These are phyloP conservation scores for Suillus paluster DNA, from an alignment of 768 basidiomycete species.

Conservation along the genomic window DNA sequence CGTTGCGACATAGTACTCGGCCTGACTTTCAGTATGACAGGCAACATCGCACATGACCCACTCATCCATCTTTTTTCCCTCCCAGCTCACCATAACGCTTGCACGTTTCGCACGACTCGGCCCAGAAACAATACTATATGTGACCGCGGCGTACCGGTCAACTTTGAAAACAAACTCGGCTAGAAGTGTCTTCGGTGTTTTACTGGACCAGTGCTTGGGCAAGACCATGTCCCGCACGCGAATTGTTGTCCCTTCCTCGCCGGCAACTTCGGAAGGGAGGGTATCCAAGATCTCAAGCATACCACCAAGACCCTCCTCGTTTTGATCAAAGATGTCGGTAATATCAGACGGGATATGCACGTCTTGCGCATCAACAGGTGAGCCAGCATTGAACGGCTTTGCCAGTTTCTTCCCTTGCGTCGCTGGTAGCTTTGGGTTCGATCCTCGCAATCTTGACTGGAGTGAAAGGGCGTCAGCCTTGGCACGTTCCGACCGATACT, in stretches of 20 bases:
- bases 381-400: not conserved
- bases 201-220: conserved; percentile 84
- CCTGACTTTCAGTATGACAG: conserved; percentile 77
- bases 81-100: conserved; percentile 75
- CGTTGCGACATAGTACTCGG: conserved; percentile 89
- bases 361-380: not conserved
- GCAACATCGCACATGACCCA: conserved; percentile 89
- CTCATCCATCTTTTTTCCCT: conserved; percentile 56
- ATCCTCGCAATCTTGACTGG: conserved; percentile 45
- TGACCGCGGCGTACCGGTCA: conserved; percentile 77
- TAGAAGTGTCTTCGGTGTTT: conserved; percentile 77
- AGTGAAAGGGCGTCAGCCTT: conserved; percentile 51
- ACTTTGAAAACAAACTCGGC: conserved; percentile 66
- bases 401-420: not conserved
- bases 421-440: conserved; percentile 4
- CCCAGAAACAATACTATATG: conserved; percentile 68
- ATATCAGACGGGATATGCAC: conserved; percentile 6
- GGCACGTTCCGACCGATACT: conserved; percentile 57
- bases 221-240: conserved; percentile 72
- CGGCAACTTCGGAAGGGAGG: conserved; percentile 59
- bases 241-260: conserved; percentile 56
- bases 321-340: conserved; percentile 57
- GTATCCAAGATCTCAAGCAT: conserved; percentile 77
- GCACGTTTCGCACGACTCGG: conserved; percentile 77
- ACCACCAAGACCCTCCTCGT: conserved; percentile 56